Conservation (phyloP, 371 early-diverging fungal genomes). For the Basidiobolus meristosporus region DNA sequence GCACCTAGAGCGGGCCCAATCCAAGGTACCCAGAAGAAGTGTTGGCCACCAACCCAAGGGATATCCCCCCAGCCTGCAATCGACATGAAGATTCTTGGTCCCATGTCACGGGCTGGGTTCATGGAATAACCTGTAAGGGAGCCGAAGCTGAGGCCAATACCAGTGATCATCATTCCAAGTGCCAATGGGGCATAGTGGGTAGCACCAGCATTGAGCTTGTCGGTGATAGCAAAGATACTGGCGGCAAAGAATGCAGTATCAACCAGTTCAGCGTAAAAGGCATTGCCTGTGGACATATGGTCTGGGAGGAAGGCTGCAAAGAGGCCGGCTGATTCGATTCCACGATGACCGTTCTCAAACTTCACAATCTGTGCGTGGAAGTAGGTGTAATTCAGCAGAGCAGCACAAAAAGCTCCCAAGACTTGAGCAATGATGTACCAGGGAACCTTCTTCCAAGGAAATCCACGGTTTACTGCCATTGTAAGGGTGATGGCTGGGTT, state of each 20-base stretch:
- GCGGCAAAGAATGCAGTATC: neutral
- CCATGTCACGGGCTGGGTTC: slow-evolving; percentile 81
- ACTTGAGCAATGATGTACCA: slow-evolving; percentile 39
- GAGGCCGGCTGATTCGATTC: too few relatives aligned
- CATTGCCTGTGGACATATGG: slow-evolving; percentile 30
- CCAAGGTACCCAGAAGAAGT: neutral
- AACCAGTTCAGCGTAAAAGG: slow-evolving; percentile 41
- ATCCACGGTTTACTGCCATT: slow-evolving; percentile 41
- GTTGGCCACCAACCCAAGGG: neutral
- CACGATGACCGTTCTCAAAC: slow-evolving; percentile 16
- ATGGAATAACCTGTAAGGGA: slow-evolving; percentile 61
- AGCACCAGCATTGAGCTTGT: too few relatives aligned
- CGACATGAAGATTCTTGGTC: slow-evolving; percentile 61
- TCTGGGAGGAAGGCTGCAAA: too few relatives aligned
- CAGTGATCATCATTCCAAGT: too few relatives aligned
- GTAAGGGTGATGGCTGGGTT: slow-evolving; percentile 62
- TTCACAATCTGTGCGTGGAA: slow-evolving; percentile 22
- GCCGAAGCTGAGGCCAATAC: slow-evolving; percentile 33
- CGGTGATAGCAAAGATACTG: neutral
- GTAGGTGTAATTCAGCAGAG: slow-evolving; percentile 31
- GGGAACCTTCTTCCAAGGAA: slow-evolving; percentile 41
- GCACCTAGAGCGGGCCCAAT: neutral
- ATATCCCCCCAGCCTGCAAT: slow-evolving; percentile 6
- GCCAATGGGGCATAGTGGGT: too few relatives aligned
- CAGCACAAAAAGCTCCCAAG: slow-evolving; percentile 48